Evolutionary conservation across 2,329 filamentous ascomycete species (phyloP), one percentile per base, ranked within the genome.

Genomic region (Cercospora sp.): DNA sequence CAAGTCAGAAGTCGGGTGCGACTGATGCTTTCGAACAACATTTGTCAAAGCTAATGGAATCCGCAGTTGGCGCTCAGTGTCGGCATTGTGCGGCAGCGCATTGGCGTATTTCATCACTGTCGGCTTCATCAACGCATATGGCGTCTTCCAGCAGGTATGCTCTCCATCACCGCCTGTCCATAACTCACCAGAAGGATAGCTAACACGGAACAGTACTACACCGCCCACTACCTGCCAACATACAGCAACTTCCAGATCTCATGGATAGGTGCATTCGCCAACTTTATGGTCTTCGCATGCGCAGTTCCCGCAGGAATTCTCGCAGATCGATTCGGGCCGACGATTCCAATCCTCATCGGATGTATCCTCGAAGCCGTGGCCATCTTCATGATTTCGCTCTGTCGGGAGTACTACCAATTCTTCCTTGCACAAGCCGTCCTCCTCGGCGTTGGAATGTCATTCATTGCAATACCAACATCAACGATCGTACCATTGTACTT

Each of bases 401-500:
- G 83, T 71, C 79, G 73, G 3, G 64, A 79, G 33, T 87, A 86
- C 69, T 87, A 80, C 77, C 84, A 87, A 5, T 79, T 86, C 72
- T 82, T 87, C 77, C 82, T 87, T 8, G 79, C 79, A 0, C 84
- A 86, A 64, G 84, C 82, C 2, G 71, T 86, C 1, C 72, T 85
- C 1, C 75, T 81, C 45, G 84, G 84, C 1, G 57, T 77, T 0
- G 71, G 75, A 3, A 81, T 80, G 70, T 81, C 81, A 0, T 74
- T 86, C 3, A 72, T 84, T 5, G 77, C 80, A 16, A 77, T 83
- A 0, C 84, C 85, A 0, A 79, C 82, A 0, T 76, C 86, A 31
- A 80, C 82, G 0, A 79, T 81, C 0, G 77, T 84, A 0, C 79
- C 81, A 2, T 82, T 83, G 28, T 75, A 72, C 64, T 87, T 87